A percentile compares a stretch with the other conserved stretches of the same genome.
Conservation (phyloP, 2,329 filamentous ascomycete species). For the Neofusicoccum ribis region DNA sequence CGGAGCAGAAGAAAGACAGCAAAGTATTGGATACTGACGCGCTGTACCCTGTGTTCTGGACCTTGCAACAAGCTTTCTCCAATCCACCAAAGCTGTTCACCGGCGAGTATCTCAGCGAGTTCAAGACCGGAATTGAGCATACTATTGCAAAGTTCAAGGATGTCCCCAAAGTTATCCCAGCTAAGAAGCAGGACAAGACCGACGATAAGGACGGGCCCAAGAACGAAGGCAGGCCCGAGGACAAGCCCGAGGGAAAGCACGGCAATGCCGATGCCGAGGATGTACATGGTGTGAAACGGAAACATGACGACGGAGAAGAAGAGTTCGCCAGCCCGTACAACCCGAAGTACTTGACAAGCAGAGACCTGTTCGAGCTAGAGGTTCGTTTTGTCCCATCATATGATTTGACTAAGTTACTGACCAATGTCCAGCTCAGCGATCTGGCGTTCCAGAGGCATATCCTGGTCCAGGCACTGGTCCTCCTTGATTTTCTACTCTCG, state of each 20-base stretch:
- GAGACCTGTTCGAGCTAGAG: slow-evolving; percentile 93
- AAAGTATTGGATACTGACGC: slow-evolving; percentile 63
- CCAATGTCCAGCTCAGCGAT: slow-evolving; percentile 71
- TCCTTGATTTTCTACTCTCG: slow-evolving; percentile 93
- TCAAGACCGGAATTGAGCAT: slow-evolving; percentile 62
- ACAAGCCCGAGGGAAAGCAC: background rate
- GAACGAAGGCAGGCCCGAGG: slow-evolving; percentile 27
- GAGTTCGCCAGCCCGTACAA: slow-evolving; percentile 79
- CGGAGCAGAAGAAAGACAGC: slow-evolving; percentile 47
- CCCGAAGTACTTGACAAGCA: slow-evolving; percentile 96
- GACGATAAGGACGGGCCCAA: slow-evolving; percentile 34
- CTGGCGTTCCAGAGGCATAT: slow-evolving; percentile 92
- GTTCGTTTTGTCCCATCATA: slow-evolving; percentile 46
- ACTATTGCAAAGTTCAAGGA: slow-evolving; percentile 75
- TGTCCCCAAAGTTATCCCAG: slow-evolving; percentile 67
- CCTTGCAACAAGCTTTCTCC: slow-evolving; percentile 86
- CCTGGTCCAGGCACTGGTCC: slow-evolving; percentile 89
- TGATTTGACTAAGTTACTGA: slow-evolving; percentile 25
- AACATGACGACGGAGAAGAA: slow-evolving; percentile 62
- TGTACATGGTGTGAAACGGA: slow-evolving; percentile 66
- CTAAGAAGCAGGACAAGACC: slow-evolving; percentile 49
- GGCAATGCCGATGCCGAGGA: slow-evolving; percentile 41
- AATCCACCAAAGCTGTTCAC: slow-evolving; percentile 84
- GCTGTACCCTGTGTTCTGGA: slow-evolving; percentile 93
- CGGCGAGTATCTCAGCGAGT: slow-evolving; percentile 62